Evolutionary conservation across 495 filamentous ascomycete species (phyloP).

Genomic region (Daldinia concentrica): DNA sequence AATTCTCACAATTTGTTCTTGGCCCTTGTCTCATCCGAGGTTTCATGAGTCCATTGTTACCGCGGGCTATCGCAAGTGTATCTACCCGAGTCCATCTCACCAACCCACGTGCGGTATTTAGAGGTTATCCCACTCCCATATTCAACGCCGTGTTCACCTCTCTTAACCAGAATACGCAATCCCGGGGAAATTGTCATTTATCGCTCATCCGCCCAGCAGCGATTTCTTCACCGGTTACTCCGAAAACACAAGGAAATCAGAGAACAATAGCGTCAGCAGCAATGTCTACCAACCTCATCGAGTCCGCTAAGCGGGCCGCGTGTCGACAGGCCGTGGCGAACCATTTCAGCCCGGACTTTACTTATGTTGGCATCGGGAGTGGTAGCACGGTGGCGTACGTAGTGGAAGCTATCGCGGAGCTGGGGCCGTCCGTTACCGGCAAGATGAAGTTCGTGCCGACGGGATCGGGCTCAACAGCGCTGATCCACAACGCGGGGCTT

Average conservation of each 20-base stretch:
- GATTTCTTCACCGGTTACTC: constrained; percentile 12
- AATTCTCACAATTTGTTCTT: background rate
- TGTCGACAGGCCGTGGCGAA: constrained; percentile 84
- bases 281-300: constrained; percentile 58
- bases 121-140: constrained; percentile 20
- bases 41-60: constrained; percentile 35
- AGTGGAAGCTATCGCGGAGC: constrained; percentile 87
- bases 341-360: constrained; percentile 76
- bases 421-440: constrained; percentile 66
- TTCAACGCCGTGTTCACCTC: background rate
- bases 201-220: constrained; percentile 3
- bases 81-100: constrained; percentile 15
- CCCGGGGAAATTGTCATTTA: constrained; percentile 7
- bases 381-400: constrained; percentile 96
- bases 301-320: constrained; percentile 84
- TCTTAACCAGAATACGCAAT: background rate
- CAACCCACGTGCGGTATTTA: constrained; percentile 42
- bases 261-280: constrained; percentile 34
- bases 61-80: constrained; percentile 28
- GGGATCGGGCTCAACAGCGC: constrained; percentile 84
- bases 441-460: constrained; percentile 87
- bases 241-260: background rate
- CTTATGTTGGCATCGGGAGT: constrained; percentile 89
- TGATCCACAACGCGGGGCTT: constrained; percentile 81
- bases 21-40: background rate